phyloP scores from a whole-genome alignment of 306 rosid genomes.

The Prunus mongolica region DNA sequence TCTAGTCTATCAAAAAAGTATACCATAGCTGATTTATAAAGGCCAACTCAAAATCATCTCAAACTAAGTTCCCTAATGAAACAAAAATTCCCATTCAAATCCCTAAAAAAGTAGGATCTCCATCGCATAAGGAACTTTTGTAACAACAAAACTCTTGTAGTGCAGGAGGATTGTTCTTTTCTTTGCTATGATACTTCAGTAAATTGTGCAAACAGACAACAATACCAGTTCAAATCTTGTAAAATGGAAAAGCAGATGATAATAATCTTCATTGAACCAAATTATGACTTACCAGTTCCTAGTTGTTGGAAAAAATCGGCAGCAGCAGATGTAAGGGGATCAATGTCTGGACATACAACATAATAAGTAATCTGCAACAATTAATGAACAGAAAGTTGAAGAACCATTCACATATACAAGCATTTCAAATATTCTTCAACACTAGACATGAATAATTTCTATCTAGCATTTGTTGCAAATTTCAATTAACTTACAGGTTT shows the following conservation, averaged over 20 bases:
- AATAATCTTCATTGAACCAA: background rate
- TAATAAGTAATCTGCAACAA: constrained; percentile 73
- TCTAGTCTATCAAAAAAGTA: background rate
- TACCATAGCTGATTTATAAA: background rate
- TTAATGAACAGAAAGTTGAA: constrained; percentile 18
- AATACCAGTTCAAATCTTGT: background rate
- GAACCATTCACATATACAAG: constrained; percentile 15
- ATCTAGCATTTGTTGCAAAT: constrained; percentile 8
- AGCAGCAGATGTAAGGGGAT: constrained; percentile 92
- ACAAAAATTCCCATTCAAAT: background rate
- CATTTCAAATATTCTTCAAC: constrained; percentile 6
- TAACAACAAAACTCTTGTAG: background rate
- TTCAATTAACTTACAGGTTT: constrained; percentile 69
- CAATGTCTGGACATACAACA: constrained; percentile 91
- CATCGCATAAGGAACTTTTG: background rate
- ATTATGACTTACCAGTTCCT: constrained; percentile 68
- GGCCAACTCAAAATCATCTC: background rate
- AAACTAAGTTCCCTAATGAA: background rate
- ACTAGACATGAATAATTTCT: constrained; percentile 9
- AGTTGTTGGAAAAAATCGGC: constrained; percentile 97
- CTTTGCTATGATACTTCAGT: background rate
- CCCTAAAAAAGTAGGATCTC: background rate
- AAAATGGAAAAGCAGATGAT: background rate
- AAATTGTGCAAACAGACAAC: background rate
- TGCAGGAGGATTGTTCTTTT: background rate